phyloP scores from a whole-genome alignment of 495 filamentous ascomycete genomes.

The Haplographium delicatum region DNA sequence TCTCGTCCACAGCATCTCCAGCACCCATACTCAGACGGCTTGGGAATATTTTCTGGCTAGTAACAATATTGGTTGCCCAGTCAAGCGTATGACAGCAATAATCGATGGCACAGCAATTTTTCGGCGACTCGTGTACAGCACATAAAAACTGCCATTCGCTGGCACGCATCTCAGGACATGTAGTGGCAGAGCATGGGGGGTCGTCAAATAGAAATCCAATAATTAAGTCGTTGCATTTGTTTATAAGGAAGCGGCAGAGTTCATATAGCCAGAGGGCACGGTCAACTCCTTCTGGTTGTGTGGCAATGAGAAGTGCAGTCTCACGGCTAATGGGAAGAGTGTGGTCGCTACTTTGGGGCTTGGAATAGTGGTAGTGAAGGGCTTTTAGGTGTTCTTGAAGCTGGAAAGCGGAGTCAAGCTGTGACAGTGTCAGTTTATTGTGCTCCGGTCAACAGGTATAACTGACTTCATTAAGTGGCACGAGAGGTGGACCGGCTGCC shows the following conservation, averaged over 20 bases:
- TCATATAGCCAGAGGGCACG: conserved; percentile 94
- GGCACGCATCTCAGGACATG: conserved; percentile 97
- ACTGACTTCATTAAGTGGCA: conserved; percentile 74
- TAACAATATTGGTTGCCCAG: conserved; percentile 89
- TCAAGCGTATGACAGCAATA: conserved; percentile 98
- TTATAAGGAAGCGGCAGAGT: conserved; percentile 88
- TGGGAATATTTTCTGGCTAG: conserved; percentile 86
- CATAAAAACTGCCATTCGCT: conserved; percentile 99
- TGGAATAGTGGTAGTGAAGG: conserved; percentile 75
- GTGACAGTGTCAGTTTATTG: conserved; percentile 14
- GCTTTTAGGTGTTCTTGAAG: conserved; percentile 97
- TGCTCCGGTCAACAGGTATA: no score
- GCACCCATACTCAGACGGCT: conserved; percentile 70
- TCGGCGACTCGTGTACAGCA: conserved; percentile 92
- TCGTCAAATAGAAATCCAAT: conserved; percentile 86
- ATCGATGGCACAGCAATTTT: conserved; percentile 94
- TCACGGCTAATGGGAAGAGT: conserved; percentile 65
- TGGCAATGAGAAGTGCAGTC: conserved; percentile 66
- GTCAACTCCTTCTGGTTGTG: conserved; percentile 73
- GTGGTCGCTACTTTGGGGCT: conserved; percentile 49
- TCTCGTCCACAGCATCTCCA: conserved; percentile 45
- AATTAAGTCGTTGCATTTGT: conserved; percentile 87
- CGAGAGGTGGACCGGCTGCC: conserved; percentile 81
- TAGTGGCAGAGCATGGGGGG: conserved; percentile 76
- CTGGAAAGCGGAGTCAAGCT: conserved; percentile 95